A percentile compares a stretch with the other conserved stretches of the same genome.
Conservation (phyloP, 495 filamentous ascomycete genomes). For the Tuber microsphaerosporum region DNA sequence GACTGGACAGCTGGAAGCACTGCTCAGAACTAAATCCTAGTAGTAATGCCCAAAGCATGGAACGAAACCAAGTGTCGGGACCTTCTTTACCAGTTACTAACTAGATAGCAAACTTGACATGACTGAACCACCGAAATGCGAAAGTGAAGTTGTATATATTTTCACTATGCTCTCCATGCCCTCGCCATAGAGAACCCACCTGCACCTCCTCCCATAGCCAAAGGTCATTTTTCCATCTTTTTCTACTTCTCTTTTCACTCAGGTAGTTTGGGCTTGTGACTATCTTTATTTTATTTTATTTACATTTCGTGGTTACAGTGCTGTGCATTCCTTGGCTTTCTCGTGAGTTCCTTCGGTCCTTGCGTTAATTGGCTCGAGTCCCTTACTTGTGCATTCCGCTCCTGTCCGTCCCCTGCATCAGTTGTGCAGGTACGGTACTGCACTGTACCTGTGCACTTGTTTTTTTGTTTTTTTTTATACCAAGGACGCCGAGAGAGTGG, state of each 20-base stretch:
- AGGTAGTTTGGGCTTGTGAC: background rate
- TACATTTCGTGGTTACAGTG: background rate
- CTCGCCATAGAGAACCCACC: background rate
- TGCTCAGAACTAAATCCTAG: no score
- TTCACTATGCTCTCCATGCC: background rate
- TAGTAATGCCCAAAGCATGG: background rate
- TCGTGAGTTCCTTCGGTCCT: background rate
- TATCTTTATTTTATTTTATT: background rate
- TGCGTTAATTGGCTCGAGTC: background rate
- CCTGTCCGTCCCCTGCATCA: background rate
- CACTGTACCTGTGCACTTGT: background rate
- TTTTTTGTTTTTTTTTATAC: background rate
- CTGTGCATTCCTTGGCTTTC: background rate
- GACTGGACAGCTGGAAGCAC: no score
- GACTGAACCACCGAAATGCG: background rate
- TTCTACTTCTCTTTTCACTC: background rate
- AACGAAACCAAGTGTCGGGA: background rate
- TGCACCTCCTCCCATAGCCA: background rate
- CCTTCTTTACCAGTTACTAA: background rate
- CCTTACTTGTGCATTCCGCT: background rate
- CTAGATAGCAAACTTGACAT: background rate
- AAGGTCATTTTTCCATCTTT: background rate
- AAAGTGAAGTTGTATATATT: background rate
- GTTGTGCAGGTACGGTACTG: background rate
- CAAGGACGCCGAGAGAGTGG: background rate